phyloP scores from a whole-genome alignment of 2,329 filamentous ascomycete genomes.

The Didymella pomorum region DNA sequence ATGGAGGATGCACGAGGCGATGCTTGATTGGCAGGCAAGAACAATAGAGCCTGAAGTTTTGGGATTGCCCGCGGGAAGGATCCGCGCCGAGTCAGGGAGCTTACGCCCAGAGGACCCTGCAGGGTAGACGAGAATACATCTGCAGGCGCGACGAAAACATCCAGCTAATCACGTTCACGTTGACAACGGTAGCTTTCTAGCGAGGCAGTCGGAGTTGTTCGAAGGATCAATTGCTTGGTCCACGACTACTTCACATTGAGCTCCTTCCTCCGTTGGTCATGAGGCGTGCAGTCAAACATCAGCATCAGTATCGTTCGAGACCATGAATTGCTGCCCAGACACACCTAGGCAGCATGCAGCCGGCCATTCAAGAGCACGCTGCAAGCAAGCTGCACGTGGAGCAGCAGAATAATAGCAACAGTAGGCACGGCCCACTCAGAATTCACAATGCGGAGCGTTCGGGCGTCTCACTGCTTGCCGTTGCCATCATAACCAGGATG shows the following conservation, averaged over 20 bases:
- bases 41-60: not conserved
- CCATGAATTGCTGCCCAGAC: not conserved
- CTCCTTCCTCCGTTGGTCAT: not conserved
- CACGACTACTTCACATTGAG: not conserved
- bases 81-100: conserved; percentile 31
- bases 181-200: not conserved
- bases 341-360: not conserved
- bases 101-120: conserved; percentile 27
- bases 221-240: conserved; percentile 14
- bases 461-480: not conserved
- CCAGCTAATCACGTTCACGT: not conserved
- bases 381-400: not conserved
- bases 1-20: conserved; percentile 17
- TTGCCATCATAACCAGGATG: not conserved
- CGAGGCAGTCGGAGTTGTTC: not conserved
- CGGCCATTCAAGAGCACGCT: not conserved
- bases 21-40: conserved; percentile 2
- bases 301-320: not conserved
- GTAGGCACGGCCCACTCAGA: not conserved
- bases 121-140: not conserved
- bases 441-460: not conserved
- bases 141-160: not conserved
- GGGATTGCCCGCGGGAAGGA: conserved; percentile 23
- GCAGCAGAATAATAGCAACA: not conserved
- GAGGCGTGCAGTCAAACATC: not conserved